Conservation (phyloP, 345 rosid species). For the Hibiscus syriacus region DNA sequence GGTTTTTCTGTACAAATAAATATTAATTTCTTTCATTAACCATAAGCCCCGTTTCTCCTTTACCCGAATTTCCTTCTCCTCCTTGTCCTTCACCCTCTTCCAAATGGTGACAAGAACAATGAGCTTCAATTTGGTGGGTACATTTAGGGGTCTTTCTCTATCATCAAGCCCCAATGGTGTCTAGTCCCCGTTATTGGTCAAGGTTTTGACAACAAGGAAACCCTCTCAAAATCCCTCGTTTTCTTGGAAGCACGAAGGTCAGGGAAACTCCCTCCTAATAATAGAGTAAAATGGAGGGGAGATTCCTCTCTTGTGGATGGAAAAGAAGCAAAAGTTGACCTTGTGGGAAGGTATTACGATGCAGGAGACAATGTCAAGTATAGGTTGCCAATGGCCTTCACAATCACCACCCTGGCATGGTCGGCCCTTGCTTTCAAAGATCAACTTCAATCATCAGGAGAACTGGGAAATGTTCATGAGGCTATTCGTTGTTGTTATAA, state of each 20-base stretch:
- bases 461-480: conserved; percentile 31
- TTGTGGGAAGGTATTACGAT: conserved; percentile 81
- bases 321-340: conserved; percentile 62
- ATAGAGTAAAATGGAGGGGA: conserved; percentile 76
- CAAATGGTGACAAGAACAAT: no score
- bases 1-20: no score
- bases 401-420: conserved; percentile 75
- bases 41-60: no score
- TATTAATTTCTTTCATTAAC: no score
- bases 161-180: conserved; percentile 27
- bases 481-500: conserved; percentile 76
- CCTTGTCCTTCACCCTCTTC: no score
- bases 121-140: no score
- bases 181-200: conserved; percentile 27
- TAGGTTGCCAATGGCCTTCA: conserved; percentile 88
- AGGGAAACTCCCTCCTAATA: conserved; percentile 63
- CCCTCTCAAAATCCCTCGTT: conserved; percentile 61
- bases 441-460: conserved; percentile 48
- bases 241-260: no score
- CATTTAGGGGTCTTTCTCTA: no score
- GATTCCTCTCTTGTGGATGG: conserved; percentile 87
- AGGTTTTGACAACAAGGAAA: conserved; percentile 52
- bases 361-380: conserved; percentile 89
- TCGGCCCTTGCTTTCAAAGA: conserved; percentile 35
- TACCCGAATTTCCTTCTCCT: no score